phyloP scores from a whole-genome alignment of 2,329 filamentous ascomycete genomes.

The Calonectria honghensis region DNA sequence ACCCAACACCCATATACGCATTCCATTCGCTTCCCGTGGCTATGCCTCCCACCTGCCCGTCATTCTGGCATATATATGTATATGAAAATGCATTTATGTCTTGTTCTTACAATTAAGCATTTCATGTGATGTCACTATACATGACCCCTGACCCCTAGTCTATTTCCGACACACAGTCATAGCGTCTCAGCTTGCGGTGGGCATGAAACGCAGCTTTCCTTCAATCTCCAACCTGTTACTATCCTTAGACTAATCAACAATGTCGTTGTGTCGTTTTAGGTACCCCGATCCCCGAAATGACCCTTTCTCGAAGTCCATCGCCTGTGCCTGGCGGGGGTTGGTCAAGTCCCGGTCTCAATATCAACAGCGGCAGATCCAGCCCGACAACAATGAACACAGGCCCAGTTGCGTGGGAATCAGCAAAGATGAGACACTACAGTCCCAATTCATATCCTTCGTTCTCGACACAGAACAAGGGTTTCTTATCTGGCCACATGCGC shows the following conservation, averaged over 20 bases:
- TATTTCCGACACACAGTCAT: slow-evolving; percentile 29
- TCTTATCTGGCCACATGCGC: slow-evolving; percentile 90
- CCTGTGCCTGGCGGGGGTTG: slow-evolving; percentile 90
- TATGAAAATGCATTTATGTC: slow-evolving; percentile 26
- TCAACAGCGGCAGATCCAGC: slow-evolving; percentile 82
- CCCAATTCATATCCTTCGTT: slow-evolving; percentile 86
- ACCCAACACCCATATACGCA: slow-evolving; percentile 34
- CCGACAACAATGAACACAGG: slow-evolving; percentile 75
- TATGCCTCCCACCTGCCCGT: slow-evolving; percentile 36
- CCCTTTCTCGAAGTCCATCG: slow-evolving; percentile 90
- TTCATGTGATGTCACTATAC: slow-evolving; percentile 35
- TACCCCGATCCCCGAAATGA: slow-evolving; percentile 80
- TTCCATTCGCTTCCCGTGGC: slow-evolving; percentile 33
- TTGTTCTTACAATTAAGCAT: slow-evolving; percentile 26
- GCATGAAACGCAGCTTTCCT: slow-evolving; percentile 39
- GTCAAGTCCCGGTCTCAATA: slow-evolving; percentile 87
- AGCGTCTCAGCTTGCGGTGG: slow-evolving; percentile 37
- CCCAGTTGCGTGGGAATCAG: slow-evolving; percentile 86
- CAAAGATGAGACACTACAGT: slow-evolving; percentile 84
- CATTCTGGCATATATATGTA: slow-evolving; percentile 7
- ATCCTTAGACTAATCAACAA: slow-evolving; percentile 53
- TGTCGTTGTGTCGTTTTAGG: slow-evolving; percentile 61
- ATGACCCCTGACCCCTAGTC: slow-evolving; percentile 24
- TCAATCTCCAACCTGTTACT: slow-evolving; percentile 37
- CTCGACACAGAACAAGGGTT: slow-evolving; percentile 87